Conservation (phyloP, 495 filamentous ascomycete genomes). For the Baudoinia panamericana region DNA sequence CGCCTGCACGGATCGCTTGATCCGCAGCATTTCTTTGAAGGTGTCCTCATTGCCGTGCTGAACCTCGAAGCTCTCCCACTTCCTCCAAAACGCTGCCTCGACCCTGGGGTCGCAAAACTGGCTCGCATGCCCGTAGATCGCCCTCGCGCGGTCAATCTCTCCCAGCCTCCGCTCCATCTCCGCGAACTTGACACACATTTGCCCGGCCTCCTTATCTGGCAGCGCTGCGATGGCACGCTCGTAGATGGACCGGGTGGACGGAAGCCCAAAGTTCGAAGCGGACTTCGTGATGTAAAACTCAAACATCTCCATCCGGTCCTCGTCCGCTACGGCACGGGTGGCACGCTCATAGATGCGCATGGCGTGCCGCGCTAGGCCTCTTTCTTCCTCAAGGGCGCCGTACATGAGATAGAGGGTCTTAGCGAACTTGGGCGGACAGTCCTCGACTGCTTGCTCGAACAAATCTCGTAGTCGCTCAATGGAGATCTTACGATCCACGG, state of each 20-base stretch:
- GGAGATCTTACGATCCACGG: slow-evolving; percentile 84
- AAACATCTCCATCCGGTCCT: slow-evolving; percentile 94
- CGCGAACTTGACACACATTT: slow-evolving; percentile 98
- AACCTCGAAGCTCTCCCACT: slow-evolving; percentile 96
- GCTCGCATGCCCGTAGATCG: slow-evolving; percentile 90
- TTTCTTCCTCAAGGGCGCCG: slow-evolving; percentile 90
- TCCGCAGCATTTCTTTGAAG: slow-evolving; percentile 96
- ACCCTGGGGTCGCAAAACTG: slow-evolving; percentile 96
- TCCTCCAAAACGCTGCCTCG: slow-evolving; percentile 79
- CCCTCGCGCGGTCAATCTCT: slow-evolving; percentile 89
- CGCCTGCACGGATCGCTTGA: slow-evolving; percentile 94
- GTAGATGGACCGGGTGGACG: slow-evolving; percentile 93
- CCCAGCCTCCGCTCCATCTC: slow-evolving; percentile 96
- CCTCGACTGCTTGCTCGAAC: slow-evolving; percentile 94
- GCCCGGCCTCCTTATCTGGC: slow-evolving; percentile 83
- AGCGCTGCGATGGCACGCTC: slow-evolving; percentile 84
- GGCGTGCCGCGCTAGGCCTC: slow-evolving; percentile 88
- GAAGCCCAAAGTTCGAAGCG: slow-evolving; percentile 91
- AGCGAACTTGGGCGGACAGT: slow-evolving; percentile 88
- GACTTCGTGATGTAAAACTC: slow-evolving; percentile 99
- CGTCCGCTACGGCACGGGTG: slow-evolving; percentile 88
- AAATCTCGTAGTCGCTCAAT: slow-evolving; percentile 91
- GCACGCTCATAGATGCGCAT: slow-evolving; percentile 99
- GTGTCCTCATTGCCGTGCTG: slow-evolving; percentile 98
- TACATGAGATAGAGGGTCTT: slow-evolving; percentile 97